These are phyloP conservation scores for Eremochloa ophiuroides DNA, from an alignment of 176 grass and related monocot species.

Conservation along the genomic window DNA sequence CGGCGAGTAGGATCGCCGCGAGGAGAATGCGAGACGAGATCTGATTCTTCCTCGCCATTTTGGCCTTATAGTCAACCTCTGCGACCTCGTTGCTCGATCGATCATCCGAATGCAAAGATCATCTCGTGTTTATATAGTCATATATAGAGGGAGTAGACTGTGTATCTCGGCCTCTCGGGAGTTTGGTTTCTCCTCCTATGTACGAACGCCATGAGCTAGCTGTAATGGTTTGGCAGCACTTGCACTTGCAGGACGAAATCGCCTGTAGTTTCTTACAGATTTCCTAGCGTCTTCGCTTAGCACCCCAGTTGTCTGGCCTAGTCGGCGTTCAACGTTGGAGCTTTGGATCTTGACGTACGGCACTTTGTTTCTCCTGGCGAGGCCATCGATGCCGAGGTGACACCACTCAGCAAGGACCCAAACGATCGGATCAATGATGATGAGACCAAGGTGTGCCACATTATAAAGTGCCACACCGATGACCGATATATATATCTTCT, in stretches of 20 bases:
- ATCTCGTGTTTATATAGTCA: not conserved
- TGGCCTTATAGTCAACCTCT: not conserved
- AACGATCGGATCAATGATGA: not conserved
- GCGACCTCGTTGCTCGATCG: not conserved
- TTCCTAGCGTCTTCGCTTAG: not conserved
- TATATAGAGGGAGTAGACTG: not conserved
- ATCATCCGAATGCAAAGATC: not conserved
- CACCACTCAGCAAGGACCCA: not conserved
- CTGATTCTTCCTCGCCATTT: not conserved
- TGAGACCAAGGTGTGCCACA: conserved; percentile 5
- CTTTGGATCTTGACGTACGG: not conserved
- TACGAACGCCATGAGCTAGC: not conserved
- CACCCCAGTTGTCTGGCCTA: not conserved
- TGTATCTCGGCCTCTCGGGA: not conserved
- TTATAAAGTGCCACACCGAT: too few relatives aligned
- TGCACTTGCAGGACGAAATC: not conserved
- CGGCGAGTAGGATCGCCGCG: not conserved
- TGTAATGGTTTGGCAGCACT: not conserved
- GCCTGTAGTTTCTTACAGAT: not conserved
- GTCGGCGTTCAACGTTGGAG: too few relatives aligned
- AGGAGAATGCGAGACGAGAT: not conserved
- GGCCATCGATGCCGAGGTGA: not conserved
- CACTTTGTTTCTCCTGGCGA: not conserved
- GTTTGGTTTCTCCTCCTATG: conserved; percentile 15
- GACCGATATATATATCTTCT: too few relatives aligned